Conservation (phyloP, 2,329 filamentous ascomycete species). For the Sarocladiaceae sp. region DNA sequence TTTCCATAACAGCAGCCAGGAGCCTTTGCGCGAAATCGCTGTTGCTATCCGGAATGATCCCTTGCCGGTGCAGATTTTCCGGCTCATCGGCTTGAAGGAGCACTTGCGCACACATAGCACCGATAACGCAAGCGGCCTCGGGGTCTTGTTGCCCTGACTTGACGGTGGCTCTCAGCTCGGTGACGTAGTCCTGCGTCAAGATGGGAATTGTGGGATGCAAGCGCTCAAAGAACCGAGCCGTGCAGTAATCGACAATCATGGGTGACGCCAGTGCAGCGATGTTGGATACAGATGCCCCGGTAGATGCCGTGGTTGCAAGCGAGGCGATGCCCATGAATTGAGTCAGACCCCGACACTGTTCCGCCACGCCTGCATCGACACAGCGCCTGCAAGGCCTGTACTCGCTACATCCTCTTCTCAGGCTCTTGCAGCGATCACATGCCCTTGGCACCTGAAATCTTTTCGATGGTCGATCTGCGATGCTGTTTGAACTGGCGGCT, state of each 20-base stretch:
- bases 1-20: conserved; percentile 28
- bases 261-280: conserved; percentile 7
- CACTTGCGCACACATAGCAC: conserved; percentile 34
- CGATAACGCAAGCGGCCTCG: conserved; percentile 30
- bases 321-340: conserved; percentile 15
- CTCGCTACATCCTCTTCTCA: conserved; percentile 38
- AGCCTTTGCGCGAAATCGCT: conserved; percentile 30
- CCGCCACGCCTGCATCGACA: conserved; percentile 31
- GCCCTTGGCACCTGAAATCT: conserved; percentile 36
- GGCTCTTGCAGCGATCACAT: conserved; percentile 34
- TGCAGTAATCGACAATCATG: conserved; percentile 29
- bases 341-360: conserved; percentile 21
- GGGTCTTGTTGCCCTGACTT: conserved; percentile 19
- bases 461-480: conserved; percentile 19
- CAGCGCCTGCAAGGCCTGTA: conserved; percentile 37
- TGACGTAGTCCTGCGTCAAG: conserved; percentile 30
- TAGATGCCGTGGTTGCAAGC: neutral
- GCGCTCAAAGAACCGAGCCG: conserved; percentile 31
- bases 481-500: neutral
- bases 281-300: neutral
- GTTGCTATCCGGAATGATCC: conserved; percentile 28
- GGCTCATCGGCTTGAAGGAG: conserved; percentile 35
- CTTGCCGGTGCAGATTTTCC: conserved; percentile 22
- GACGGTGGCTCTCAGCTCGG: conserved; percentile 20
- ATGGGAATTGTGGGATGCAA: conserved; percentile 38